Evolutionary conservation across 306 rosid species (phyloP).

Genomic region (Cucumis sativus): Cucumber_9930_V3 NC_026655.2:25597501-25598000

Average conservation of each 20-base stretch:
- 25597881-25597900: neutral
- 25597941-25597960: neutral
- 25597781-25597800: constrained; percentile 54
- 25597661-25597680: constrained; percentile 91
- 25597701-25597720: constrained; percentile 91
- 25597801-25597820: constrained; percentile 70
- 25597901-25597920: neutral
- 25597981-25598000: neutral
- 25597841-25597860: constrained; percentile 12
- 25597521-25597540: too few relatives aligned
- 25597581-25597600: too few relatives aligned
- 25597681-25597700: constrained; percentile 88
- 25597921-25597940: neutral
- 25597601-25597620: constrained; percentile 40
- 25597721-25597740: constrained; percentile 96
- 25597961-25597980: neutral
- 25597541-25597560: too few relatives aligned
- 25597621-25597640: constrained; percentile 40
- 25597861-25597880: neutral
- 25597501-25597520: too few relatives aligned
- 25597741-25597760: constrained; percentile 99
- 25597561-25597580: too few relatives aligned
- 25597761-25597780: constrained; percentile 88
- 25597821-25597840: constrained; percentile 46
- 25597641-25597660: constrained; percentile 39